Percentiles rank a stretch among this genome's conserved stretches.
Conservation (phyloP, 306 rosid species). For the Gleditsia sinensis region DNA sequence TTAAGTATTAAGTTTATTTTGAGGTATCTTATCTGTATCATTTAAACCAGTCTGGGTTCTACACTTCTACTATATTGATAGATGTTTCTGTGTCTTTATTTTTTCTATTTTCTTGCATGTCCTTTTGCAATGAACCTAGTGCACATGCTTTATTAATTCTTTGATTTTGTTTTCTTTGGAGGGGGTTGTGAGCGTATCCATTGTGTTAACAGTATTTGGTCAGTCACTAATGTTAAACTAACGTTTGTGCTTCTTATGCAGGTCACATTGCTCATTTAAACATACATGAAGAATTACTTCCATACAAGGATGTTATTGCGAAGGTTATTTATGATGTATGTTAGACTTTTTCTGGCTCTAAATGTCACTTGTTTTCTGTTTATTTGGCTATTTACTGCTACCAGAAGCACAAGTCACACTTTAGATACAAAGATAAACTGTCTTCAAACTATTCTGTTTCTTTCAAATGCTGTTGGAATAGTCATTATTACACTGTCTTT, state of each 20-base stretch:
- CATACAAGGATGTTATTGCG: constrained; percentile 86
- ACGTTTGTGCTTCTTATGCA: constrained; percentile 49
- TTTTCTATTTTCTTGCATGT: not conserved
- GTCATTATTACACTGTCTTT: not conserved
- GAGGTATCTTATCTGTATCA: constrained; percentile 4
- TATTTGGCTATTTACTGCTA: constrained; percentile 21
- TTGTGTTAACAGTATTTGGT: constrained; percentile 29
- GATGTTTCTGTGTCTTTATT: not conserved
- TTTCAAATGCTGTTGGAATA: constrained; percentile 14
- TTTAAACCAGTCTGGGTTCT: constrained; percentile 24
- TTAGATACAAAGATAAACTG: constrained; percentile 1
- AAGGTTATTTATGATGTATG: constrained; percentile 91
- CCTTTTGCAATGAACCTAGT: not conserved
- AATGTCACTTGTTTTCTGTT: not conserved
- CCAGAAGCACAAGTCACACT: constrained; percentile 14
- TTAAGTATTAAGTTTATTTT: constrained; percentile 61
- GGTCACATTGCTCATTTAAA: constrained; percentile 97
- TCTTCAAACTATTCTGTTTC: not conserved
- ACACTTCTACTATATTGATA: not conserved
- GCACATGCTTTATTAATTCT: not conserved
- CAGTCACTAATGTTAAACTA: constrained; percentile 33
- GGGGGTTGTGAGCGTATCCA: constrained; percentile 3
- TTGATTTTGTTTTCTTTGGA: not conserved
- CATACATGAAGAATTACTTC: constrained; percentile 84
- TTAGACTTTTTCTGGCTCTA: constrained; percentile 24